Conservation (phyloP, 306 rosid species). For the Cyclanthera cordifolia region DNA sequence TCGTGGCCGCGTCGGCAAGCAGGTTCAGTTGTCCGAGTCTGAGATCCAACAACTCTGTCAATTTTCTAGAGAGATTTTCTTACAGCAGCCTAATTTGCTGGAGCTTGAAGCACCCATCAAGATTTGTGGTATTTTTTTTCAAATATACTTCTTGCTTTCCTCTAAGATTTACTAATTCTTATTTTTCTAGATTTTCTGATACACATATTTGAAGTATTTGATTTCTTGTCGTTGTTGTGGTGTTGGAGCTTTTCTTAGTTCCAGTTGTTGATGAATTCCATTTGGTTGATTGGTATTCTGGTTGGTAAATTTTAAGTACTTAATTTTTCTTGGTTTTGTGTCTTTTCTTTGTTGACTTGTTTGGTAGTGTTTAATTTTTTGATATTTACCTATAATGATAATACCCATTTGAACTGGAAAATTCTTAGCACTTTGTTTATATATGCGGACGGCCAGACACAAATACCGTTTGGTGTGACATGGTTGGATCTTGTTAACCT, state of each 20-base stretch:
- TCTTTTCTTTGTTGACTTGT: background rate
- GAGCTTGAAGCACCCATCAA: constrained; percentile 89
- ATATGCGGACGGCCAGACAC: background rate
- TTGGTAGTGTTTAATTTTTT: background rate
- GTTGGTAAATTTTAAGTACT: background rate
- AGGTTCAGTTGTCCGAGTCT: constrained; percentile 78
- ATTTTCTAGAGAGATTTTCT: constrained; percentile 54
- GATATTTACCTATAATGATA: background rate
- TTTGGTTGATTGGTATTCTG: background rate
- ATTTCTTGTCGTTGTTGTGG: background rate
- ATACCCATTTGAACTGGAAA: background rate
- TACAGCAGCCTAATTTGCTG: constrained; percentile 71
- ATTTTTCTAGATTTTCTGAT: background rate
- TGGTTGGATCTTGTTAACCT: background rate
- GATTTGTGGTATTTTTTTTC: constrained; percentile 59
- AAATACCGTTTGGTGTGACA: background rate
- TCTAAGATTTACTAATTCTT: background rate
- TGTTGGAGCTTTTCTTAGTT: background rate
- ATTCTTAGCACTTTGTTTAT: background rate
- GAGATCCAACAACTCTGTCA: constrained; percentile 90
- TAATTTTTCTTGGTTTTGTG: background rate
- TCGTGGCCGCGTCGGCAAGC: constrained; percentile 76
- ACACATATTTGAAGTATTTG: background rate
- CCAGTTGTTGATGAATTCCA: background rate
- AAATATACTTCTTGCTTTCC: background rate